Conservation (phyloP, 2,329 filamentous ascomycete genomes). For the Fusarium vanettenii region DNA sequence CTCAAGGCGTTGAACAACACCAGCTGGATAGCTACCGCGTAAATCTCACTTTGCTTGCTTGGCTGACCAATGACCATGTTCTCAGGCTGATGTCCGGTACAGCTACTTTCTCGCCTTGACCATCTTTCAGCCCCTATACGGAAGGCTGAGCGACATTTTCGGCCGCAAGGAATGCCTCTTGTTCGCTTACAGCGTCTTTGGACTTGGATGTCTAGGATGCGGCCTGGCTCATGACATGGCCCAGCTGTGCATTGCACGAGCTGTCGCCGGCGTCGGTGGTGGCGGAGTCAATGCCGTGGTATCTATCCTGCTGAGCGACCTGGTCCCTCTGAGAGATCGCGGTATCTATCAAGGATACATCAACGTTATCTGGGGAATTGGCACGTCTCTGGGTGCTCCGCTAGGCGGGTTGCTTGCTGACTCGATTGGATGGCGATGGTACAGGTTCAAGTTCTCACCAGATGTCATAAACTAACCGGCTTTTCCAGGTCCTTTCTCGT, state of each 20-base stretch:
- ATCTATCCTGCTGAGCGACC: conserved; percentile 74
- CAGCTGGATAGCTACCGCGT: conserved; percentile 75
- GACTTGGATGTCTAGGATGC: conserved; percentile 71
- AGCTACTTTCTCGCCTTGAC: conserved; percentile 80
- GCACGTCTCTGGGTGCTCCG: conserved; percentile 76
- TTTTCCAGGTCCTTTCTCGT: conserved; percentile 72
- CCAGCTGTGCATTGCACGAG: conserved; percentile 73
- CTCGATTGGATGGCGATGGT: conserved; percentile 80
- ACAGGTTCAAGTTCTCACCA: conserved; percentile 12
- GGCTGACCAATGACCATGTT: not conserved
- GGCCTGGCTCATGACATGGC: conserved; percentile 72
- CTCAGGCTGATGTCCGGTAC: not conserved
- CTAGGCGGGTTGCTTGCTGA: conserved; percentile 79
- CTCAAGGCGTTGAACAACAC: conserved; percentile 79
- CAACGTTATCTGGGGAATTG: conserved; percentile 78
- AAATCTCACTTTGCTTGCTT: not conserved
- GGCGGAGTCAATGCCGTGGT: conserved; percentile 79
- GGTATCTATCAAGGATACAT: conserved; percentile 80
- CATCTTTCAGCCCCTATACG: conserved; percentile 80
- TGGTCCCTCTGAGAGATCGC: conserved; percentile 75
- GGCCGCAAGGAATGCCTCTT: conserved; percentile 74
- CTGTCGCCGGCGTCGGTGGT: conserved; percentile 68
- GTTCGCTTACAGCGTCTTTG: conserved; percentile 73
- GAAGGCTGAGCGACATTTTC: conserved; percentile 77
- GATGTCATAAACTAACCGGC: not conserved